These are phyloP conservation scores for Lotus japonicus DNA, from an alignment of 306 rosid species.

Conservation along the genomic window DNA sequence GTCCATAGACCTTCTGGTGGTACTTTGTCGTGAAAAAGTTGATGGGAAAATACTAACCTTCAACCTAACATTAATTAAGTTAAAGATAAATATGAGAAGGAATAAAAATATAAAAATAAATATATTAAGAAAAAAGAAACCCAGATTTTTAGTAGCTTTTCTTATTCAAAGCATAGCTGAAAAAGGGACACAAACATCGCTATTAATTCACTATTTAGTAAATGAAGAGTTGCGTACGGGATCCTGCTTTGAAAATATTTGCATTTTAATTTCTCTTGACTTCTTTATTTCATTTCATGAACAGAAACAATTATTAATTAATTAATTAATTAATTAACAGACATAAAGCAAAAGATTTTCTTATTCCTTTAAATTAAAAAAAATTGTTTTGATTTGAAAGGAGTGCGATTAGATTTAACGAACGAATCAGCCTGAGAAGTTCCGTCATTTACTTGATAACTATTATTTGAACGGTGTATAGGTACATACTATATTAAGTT, in stretches of 20 bases:
- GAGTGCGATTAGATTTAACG: slow-evolving; percentile 24
- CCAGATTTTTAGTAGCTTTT: too few relatives aligned
- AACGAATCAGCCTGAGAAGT: slow-evolving; percentile 21
- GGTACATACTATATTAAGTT: neutral
- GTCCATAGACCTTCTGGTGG: slow-evolving; percentile 34
- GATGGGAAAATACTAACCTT: slow-evolving; percentile 36
- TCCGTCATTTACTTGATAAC: slow-evolving; percentile 23
- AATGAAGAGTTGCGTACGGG: too few relatives aligned
- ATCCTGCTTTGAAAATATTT: neutral
- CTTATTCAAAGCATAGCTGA: too few relatives aligned
- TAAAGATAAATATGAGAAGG: neutral
- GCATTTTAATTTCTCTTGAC: neutral
- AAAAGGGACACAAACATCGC: too few relatives aligned
- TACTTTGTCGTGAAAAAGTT: slow-evolving; percentile 30
- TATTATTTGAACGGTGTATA: neutral
- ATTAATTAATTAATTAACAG: neutral
- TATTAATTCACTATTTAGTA: too few relatives aligned
- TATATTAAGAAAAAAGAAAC: neutral
- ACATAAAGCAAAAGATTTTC: neutral
- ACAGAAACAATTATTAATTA: neutral
- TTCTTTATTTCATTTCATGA: neutral
- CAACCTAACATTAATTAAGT: neutral
- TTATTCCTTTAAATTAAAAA: neutral
- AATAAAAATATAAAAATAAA: neutral
- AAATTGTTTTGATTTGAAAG: slow-evolving; percentile 20